Base-by-base conservation (phyloP, 2,329 filamentous ascomycete species). In the Beauveria rudraprayagi region DNA sequence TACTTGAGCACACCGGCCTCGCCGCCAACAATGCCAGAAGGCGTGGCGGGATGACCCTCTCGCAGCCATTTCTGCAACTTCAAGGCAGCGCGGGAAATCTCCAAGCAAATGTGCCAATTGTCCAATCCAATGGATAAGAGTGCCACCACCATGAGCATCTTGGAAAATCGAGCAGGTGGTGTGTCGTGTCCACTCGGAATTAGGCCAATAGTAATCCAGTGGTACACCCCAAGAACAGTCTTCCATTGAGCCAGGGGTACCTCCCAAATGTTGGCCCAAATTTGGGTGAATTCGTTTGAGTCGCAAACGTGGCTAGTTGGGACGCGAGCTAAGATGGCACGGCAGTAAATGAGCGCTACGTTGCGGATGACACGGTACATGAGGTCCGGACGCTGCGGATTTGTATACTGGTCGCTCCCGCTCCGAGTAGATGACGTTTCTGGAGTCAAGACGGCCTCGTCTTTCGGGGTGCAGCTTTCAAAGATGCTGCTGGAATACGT, bases 241-340 rank as follows among this genome's bases (percentile, higher is more conserved):
- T 77, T 77, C 79, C 80, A 81, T 5, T 71, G 72, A 3, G 75
- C 68, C 40, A 81, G 69, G 1, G 77, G 74, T 5, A 80, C 75
- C 19, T 74, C 71, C 80, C 80, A 82, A 11, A 76, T 71, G 3
- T 74, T 73, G 16, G 70, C 70, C 80, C 80, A 83, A 5, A 83
- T 72, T 48, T 67, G 66, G 10, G 71, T 60, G 61, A 80, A 76
- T 48, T 80, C 77, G 9, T 66, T 63, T 3, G 71, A 63, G 3
- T 70, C 70, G 59, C 79, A 77, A 0, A 76, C 68, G 6, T 66
- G 61, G 57, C 75, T 75, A 16, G 81, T 77, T 0, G 80, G 76
- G 3, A 66, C 70, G 3, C 78, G 75, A 10, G 67, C 63, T 34
- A 74, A 67, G 47, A 83, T 78, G 2, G 80, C 78, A 3, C 72